Evolutionary conservation across 2,329 filamentous ascomycete genomes (phyloP), one percentile per base, ranked within the genome.

Genomic region (Ambrosiella xylebori): DNA sequence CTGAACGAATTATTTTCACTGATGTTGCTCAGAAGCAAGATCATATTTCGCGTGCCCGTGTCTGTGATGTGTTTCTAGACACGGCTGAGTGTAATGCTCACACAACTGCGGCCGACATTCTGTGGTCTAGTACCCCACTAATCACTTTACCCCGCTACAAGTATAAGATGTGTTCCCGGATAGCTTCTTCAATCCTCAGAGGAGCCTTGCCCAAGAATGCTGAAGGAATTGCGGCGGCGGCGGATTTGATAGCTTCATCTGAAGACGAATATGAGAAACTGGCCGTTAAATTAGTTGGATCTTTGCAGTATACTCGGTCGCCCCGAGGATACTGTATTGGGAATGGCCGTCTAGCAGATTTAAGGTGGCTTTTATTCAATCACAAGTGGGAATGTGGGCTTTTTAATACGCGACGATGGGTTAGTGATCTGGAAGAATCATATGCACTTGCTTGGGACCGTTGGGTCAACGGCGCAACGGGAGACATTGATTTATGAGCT

Each of bases 141-240:
- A 75, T 98, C 36, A 98, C 93, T 0, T 76, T 93, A 37, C 90
- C 93, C 9, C 81, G 93, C 40, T 96, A 97, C 69, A 80, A 86
- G 55, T 96, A 96, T 72, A 98, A 98, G 71, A 98, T 98, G 93
- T 98, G 93, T 70, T 95, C 88, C 49, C 86, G 93, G 57, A 98
- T 98, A 86, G 93, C 91, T 6, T 90, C 93, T 6, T 95, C 88
- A 9, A 97, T 98, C 59, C 76, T 98, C 37, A 86, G 82, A 63
- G 93, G 93, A 13, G 93, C 93, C 0, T 72, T 98, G 2, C 93
- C 93, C 0, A 84, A 82, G 63, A 76, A 74, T 0, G 71, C 74
- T 1, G 80, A 81, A n/a, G 89, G 91, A 2, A 71, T 73, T 6
- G 74, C 73, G 59, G 86, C 85, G 0, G 84, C 84, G 0, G 68